Percentiles rank a stretch among this genome's conserved stretches.
Evolutionary conservation across 1,139 yeast genomes (phyloP).

Genomic region (Pichia sp.): DNA sequence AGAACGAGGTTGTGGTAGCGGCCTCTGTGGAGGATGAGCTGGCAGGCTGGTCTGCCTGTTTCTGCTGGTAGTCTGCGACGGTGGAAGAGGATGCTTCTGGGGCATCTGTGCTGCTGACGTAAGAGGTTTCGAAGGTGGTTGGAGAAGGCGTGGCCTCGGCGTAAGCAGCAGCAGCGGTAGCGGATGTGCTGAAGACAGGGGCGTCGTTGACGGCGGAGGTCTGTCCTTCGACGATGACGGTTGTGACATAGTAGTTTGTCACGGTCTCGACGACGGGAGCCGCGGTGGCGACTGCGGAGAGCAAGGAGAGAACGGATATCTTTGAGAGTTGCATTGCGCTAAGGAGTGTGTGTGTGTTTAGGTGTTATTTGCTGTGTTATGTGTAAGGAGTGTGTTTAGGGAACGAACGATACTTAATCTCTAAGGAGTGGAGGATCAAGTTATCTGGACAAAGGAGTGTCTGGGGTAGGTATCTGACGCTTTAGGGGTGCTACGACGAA

Average conservation of each 20-base stretch:
- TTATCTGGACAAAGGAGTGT: no score
- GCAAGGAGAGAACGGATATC: constrained; percentile 16
- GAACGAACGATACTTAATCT: no score
- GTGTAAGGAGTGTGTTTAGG: no score
- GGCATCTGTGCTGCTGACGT: neutral
- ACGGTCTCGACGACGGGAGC: constrained; percentile 26
- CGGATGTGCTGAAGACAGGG: constrained; percentile 10
- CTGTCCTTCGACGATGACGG: constrained; percentile 16
- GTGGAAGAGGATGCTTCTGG: constrained; percentile 14
- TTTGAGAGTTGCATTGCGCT: constrained; percentile 16
- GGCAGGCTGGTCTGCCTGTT: constrained; percentile 13
- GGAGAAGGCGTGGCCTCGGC: constrained; percentile 2
- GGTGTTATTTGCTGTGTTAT: no score
- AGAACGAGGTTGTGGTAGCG: constrained; percentile 10
- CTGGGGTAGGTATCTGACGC: no score
- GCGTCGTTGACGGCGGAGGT: constrained; percentile 21
- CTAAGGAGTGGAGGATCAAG: no score
- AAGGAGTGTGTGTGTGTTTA: no score
- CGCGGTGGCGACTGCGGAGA: constrained; percentile 17
- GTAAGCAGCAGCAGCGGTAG: constrained; percentile 9
- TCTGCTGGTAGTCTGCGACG: constrained; percentile 9
- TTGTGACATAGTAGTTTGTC: constrained; percentile 21
- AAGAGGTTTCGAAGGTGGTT: neutral
- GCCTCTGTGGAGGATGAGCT: neutral
- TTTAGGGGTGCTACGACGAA: no score